These are phyloP conservation scores for Ophiostoma ulmi DNA, from an alignment of 2,329 filamentous ascomycete species.

Conservation along the genomic window DNA sequence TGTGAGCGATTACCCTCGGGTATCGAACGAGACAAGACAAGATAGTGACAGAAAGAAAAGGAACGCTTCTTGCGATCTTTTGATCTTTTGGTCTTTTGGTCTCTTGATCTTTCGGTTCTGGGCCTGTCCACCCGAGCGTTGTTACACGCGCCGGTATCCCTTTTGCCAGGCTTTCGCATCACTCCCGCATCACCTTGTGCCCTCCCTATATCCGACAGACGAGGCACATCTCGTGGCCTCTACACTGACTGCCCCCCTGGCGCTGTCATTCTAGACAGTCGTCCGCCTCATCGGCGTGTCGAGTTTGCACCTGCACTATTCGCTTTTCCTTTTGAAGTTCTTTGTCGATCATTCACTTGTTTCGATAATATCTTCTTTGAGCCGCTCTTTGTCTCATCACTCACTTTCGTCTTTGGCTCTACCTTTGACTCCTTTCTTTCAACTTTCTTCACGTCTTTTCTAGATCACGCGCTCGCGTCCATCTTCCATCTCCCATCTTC, in stretches of 20 bases:
- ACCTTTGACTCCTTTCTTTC: not conserved
- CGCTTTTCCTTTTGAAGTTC: not conserved
- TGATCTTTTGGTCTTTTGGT: no score
- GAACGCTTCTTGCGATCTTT: not conserved
- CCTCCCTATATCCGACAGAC: constrained; percentile 5
- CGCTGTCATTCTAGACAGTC: constrained; percentile 17
- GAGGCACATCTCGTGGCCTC: constrained; percentile 15
- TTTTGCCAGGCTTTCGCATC: constrained; percentile 6
- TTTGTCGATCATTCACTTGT: constrained; percentile 19
- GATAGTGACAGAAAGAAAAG: not conserved
- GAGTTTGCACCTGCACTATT: not conserved
- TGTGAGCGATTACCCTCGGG: not conserved
- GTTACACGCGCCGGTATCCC: constrained; percentile 12
- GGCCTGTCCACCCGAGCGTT: not conserved
- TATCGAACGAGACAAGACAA: not conserved
- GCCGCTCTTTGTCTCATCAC: constrained; percentile 1
- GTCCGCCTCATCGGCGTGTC: constrained; percentile 23
- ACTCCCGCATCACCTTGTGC: constrained; percentile 5
- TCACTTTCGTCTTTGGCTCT: not conserved
- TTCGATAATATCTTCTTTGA: not conserved
- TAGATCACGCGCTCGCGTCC: not conserved
- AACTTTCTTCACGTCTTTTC: not conserved
- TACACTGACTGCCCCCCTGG: constrained; percentile 18
- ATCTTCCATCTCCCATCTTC: not conserved
- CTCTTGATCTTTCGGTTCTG: not conserved